These are phyloP conservation scores for Lasiosphaeria hispida DNA, from an alignment of 495 filamentous ascomycete species.

Conservation along the genomic window DNA sequence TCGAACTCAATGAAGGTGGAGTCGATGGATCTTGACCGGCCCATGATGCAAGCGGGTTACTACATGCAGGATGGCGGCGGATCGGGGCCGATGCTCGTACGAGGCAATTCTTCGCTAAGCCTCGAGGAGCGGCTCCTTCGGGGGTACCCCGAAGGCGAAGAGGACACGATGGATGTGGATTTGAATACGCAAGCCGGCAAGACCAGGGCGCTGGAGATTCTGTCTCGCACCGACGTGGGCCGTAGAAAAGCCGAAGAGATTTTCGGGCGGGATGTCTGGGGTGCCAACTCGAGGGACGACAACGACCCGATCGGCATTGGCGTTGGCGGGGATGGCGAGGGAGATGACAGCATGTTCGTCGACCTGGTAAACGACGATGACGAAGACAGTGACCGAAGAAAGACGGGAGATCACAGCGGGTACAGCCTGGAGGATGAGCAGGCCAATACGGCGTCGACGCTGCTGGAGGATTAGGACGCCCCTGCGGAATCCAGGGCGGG, in stretches of 20 bases:
- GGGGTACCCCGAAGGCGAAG: constrained; percentile 32
- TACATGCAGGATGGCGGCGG: constrained; percentile 35
- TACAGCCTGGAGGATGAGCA: constrained; percentile 12
- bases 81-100: constrained; percentile 33
- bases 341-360: constrained; percentile 52
- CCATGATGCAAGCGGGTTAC: constrained; percentile 33
- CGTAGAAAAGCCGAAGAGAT: constrained; percentile 40
- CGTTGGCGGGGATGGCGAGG: constrained; percentile 41
- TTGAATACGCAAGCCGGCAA: constrained; percentile 31
- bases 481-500: neutral
- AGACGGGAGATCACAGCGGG: constrained; percentile 9
- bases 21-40: constrained; percentile 33
- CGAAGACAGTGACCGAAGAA: constrained; percentile 29
- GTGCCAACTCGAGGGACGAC: constrained; percentile 8
- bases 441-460: constrained; percentile 7
- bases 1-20: constrained; percentile 23
- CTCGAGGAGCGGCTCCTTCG: constrained; percentile 43
- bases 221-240: constrained; percentile 38
- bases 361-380: constrained; percentile 52
- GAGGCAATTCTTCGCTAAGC: constrained; percentile 30
- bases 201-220: constrained; percentile 37
- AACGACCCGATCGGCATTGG: constrained; percentile 33
- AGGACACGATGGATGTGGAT: constrained; percentile 24
- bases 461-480: constrained; percentile 7
- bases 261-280: constrained; percentile 39